Evolutionary conservation across 2,329 filamentous ascomycete species (phyloP), one percentile per base, ranked within the genome.

Genomic region (Fusarium mundagurra): DNA sequence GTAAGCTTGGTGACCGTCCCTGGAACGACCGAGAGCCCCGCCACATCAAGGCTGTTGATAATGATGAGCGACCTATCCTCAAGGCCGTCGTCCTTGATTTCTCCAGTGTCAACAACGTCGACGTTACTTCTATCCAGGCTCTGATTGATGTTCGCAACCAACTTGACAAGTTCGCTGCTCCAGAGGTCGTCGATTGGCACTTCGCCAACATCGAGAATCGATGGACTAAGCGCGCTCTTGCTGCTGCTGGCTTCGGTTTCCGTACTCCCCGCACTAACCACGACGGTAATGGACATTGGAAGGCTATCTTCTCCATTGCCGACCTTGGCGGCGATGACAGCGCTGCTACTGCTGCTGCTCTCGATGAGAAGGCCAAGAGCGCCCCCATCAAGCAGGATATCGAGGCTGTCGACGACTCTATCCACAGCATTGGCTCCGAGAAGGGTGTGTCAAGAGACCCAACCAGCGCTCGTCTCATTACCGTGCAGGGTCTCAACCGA

Each of bases 241-340:
- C 85, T 2, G 85, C 85, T 11, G 88, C 87, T 8, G 88, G 88
- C 3, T 90, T 90, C 69, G 88, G 88, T 14, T 83, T 80, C 76
- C 80, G 80, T 17, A 82, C 81, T 11, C 83, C 77, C 16, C 78
- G 71, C 10, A 31, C 39, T n/a, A 47, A 73, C 48, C 75, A 76
- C 16, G 75, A 79, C 24, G 69, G 71, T 20, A 60, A 79, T 5
- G 79, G 78, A 22, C 77, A 82, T 27, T 83, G 81, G 82, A 95
- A 94, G 83, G 93, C 94, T 29, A 95, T 98, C 76, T 98, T 98
- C 88, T 94, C 91, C 79, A 95, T 98, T 39, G 94, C 96, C 3
- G 94, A 98, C 79, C 90, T 97, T 59, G 91, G 94, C 67, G 92
- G 95, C 16, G 85, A 86, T 3, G 85, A 91, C 64, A 94, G 92